Evolutionary conservation across 2,329 filamentous ascomycete genomes (phyloP), one percentile per base, ranked within the genome.

Genomic region (Penicillium sp.): DNA sequence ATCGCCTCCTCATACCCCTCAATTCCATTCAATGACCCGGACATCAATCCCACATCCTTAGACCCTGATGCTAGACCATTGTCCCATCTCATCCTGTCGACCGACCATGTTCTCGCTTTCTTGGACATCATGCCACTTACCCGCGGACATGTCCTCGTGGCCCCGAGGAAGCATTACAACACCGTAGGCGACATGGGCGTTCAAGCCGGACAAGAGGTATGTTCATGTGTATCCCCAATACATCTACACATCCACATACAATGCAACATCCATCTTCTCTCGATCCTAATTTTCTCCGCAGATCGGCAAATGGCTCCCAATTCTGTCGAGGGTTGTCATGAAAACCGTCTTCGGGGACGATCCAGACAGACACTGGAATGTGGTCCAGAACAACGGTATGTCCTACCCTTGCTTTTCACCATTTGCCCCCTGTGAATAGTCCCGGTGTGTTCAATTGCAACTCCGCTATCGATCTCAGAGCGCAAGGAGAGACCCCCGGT

Each of bases 111-210:
- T 27, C 77, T 97, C 58, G 92, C 92, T 40, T 97, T 97, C 75
- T 82, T 97, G 64, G 93, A 97, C 75, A 96, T 97, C 67, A 83
- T 95, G 78, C 94, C 94, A 1, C 84, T 97, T 48, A 88, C 89
- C 0, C 80, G 80, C 0, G 92, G 92, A 1, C 93, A 97, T 78
- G 74, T 97, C 6, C 82, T 97, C 0, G 81, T 97, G 32, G 90
- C 88, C 50, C 89, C 92, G 8, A 83, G 94, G 39, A 69, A 77
- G 34, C 94, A 97, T 77, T 83, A 86, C 53, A 83, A 87, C 58
- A 96, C 92, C 70, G 79, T 97, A 36, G 87, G 84, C 3, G 88
- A 92, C 68, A 80, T 92, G 47, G 80, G 78, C 0, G 75, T 82
- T 1, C 69, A 71, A 44, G 88, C 92, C 70, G 83, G 86, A 22